Base-by-base conservation (phyloP, 306 rosid genomes). In the Benincasa hispida region DNA sequence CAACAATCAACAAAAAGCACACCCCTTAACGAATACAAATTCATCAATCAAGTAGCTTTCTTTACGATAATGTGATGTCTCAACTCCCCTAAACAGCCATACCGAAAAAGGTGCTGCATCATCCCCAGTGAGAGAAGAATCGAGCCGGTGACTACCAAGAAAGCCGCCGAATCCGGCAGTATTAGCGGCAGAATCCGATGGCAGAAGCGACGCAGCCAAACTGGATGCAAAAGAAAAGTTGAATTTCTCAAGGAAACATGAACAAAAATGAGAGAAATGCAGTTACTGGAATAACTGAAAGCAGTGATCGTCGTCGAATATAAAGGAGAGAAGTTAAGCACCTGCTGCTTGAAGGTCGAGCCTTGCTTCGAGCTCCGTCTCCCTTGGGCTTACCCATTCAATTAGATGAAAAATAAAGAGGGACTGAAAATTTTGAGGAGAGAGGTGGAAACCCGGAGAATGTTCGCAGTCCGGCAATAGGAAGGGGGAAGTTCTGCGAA, bases 331-430 rank as follows among this genome's bases (percentile, higher is more conserved):
- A 12, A 22, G 25, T 34, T 19, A 67, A 59, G 10, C 25, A 93
- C 98, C 97, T 91, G 91, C 94, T 93, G 85, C 98, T 93, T 4
- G 97, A 93, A 86, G 97, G 89, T 22, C 94, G 89, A 8, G 94
- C 81, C 85, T 93, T 93, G 88, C 82, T 88, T 83, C 96, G 83
- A 12, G 80, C 90, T 56, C 80, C 93, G 17, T 93, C 98, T 74
- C 98, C 98, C 82, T 93, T 93, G 55, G 88, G 97, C 78, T 77
- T 88, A 34, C 96, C 97, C 98, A 91, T 93, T 35, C 25, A 24
- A 32, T 32, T 18, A 37, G 48, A 13, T 65, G 28, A 37, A n/a
- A 60, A 15, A 61, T 14, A 32, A 37, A 66, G 18, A 66, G 17
- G 30, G 51, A 39, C 21, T 66, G 53, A 62, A 12, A 8, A 62